These are phyloP conservation scores for Eucalyptus sp. DNA, from an alignment of 345 rosid species.

Conservation along the genomic window DNA sequence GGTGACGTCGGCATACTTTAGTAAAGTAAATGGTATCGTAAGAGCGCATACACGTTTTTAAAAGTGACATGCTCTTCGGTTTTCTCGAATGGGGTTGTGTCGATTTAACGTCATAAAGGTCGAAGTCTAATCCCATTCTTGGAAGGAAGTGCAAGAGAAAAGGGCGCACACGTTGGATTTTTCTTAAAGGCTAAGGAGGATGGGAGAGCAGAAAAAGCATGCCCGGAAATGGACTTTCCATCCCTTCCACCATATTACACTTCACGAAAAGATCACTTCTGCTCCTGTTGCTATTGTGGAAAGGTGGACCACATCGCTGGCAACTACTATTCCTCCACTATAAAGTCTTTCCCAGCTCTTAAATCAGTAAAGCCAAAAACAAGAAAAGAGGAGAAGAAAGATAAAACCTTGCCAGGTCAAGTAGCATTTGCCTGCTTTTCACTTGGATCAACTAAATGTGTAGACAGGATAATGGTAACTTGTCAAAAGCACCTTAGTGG, in stretches of 20 bases:
- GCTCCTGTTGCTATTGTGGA: neutral
- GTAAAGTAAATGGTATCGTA: neutral
- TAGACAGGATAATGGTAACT: neutral
- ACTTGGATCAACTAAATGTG: neutral
- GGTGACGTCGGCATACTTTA: neutral
- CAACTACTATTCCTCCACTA: neutral
- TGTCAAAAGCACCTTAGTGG: neutral
- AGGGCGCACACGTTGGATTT: neutral
- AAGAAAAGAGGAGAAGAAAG: neutral
- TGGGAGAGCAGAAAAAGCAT: neutral
- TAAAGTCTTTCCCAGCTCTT: neutral
- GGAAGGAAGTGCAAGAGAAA: neutral
- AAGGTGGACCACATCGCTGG: neutral
- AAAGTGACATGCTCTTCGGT: neutral
- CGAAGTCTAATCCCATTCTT: neutral
- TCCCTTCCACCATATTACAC: neutral
- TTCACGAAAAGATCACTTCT: neutral
- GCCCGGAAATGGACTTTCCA: neutral
- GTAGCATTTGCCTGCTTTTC: neutral
- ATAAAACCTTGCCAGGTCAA: neutral
- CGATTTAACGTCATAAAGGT: neutral
- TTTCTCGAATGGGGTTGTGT: neutral
- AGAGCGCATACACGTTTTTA: neutral
- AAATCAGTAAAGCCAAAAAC: neutral
- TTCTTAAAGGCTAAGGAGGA: neutral